phyloP scores from a whole-genome alignment of 2,329 filamentous ascomycete genomes.

The Didymella segeticola region DNA sequence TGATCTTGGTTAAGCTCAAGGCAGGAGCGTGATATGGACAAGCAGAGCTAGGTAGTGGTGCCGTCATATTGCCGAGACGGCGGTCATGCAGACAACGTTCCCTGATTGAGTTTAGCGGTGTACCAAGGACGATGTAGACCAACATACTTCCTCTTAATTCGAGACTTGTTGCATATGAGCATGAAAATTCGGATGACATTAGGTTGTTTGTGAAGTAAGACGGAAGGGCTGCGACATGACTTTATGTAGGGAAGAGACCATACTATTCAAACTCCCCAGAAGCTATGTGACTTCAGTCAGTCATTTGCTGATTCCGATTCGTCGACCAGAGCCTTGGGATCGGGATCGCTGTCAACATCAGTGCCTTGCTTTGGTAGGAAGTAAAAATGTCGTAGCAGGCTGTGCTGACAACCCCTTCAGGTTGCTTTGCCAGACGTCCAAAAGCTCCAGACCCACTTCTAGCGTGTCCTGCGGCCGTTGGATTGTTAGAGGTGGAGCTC shows the following conservation, averaged over 20 bases:
- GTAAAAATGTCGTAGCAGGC: background rate
- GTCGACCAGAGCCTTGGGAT: background rate
- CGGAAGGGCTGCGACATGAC: background rate
- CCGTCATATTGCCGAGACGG: background rate
- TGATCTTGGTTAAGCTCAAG: background rate
- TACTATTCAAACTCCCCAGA: background rate
- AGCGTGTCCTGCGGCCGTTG: too few relatives aligned
- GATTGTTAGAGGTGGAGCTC: too few relatives aligned
- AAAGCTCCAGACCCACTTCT: too few relatives aligned
- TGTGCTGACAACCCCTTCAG: too few relatives aligned
- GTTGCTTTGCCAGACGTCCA: too few relatives aligned
- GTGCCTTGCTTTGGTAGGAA: background rate
- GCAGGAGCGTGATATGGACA: background rate
- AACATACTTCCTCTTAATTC: background rate
- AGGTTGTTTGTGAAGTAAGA: too few relatives aligned
- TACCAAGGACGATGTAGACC: background rate
- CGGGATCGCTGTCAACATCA: background rate
- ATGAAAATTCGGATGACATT: too few relatives aligned
- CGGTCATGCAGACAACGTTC: background rate
- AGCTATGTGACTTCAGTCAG: background rate
- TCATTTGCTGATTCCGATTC: background rate
- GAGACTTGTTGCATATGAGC: too few relatives aligned
- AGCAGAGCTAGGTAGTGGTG: too few relatives aligned
- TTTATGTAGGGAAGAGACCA: background rate
- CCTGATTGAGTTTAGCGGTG: background rate